Conservation (phyloP, 352 stramenopile genomes). For the Phytophthora crassamura region DNA sequence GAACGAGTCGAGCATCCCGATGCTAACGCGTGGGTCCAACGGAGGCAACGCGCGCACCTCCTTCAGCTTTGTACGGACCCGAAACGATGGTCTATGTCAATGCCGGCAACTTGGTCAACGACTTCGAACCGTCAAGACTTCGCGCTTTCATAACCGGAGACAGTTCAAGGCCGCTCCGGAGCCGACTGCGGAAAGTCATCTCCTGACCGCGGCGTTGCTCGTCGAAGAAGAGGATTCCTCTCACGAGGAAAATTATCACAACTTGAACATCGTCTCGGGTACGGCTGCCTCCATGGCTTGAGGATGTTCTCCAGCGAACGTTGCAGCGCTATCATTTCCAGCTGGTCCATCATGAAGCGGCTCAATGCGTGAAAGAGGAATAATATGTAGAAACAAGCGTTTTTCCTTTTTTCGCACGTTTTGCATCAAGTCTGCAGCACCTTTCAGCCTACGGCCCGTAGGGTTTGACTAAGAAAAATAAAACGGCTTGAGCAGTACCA, state of each 20-base stretch:
- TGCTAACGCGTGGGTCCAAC: slow-evolving; percentile 18
- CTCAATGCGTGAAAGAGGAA: too few relatives aligned
- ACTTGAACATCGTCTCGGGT: slow-evolving; percentile 4
- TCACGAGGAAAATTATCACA: slow-evolving; percentile 15
- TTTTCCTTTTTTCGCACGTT: too few relatives aligned
- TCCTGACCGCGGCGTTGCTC: slow-evolving; percentile 21
- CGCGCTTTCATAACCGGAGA: slow-evolving; percentile 19
- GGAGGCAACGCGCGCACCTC: slow-evolving; percentile 19
- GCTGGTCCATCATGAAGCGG: too few relatives aligned
- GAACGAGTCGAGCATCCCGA: slow-evolving; percentile 29
- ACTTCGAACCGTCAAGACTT: slow-evolving; percentile 19
- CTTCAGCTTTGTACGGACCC: slow-evolving; percentile 21
- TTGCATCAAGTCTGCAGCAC: too few relatives aligned
- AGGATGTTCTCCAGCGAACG: too few relatives aligned
- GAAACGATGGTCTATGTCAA: slow-evolving; percentile 28
- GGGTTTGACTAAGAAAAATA: too few relatives aligned
- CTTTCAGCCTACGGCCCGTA: too few relatives aligned
- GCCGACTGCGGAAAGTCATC: slow-evolving; percentile 11
- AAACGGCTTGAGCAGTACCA: too few relatives aligned
- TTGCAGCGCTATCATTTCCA: too few relatives aligned
- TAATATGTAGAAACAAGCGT: too few relatives aligned
- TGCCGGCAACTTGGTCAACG: slow-evolving; percentile 65
- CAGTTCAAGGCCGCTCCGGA: slow-evolving; percentile 18
- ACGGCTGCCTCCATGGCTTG: slow-evolving; percentile 28
- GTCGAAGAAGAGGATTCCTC: slow-evolving; percentile 23